Percentiles rank a stretch among this genome's conserved stretches.
Evolutionary conservation across 768 basidiomycete genomes (phyloP).

Genomic region (Boletus rubescentipes): DNA sequence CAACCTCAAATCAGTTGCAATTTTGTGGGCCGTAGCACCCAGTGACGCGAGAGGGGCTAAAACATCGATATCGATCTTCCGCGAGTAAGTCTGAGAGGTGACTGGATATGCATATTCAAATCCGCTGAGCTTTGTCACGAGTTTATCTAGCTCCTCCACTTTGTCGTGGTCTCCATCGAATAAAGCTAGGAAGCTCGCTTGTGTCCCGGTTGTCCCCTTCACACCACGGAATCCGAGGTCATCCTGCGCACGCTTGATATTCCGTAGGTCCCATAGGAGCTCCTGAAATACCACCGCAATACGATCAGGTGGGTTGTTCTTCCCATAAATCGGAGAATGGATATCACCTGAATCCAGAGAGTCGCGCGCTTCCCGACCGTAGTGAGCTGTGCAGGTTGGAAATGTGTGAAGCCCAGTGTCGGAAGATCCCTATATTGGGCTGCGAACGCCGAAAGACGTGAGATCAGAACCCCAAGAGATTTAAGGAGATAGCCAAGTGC

Average conservation of each 20-base stretch:
- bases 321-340: background rate
- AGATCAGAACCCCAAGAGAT: constrained; percentile 89
- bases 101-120: constrained; percentile 96
- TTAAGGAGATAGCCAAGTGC: constrained; percentile 81
- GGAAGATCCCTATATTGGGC: constrained; percentile 84
- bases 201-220: constrained; percentile 99
- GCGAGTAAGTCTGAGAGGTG: constrained; percentile 97
- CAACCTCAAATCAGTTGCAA: constrained; percentile 92
- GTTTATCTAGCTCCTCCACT: constrained; percentile 85
- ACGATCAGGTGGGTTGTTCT: background rate
- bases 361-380: constrained; percentile 98
- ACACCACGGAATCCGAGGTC: constrained; percentile 97
- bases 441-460: constrained; percentile 83
- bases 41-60: constrained; percentile 85
- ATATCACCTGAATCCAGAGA: constrained; percentile 85
- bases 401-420: constrained; percentile 97
- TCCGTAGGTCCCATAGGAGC: constrained; percentile 93
- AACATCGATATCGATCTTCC: constrained; percentile 95
- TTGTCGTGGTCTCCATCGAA: constrained; percentile 97
- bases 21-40: constrained; percentile 96
- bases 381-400: constrained; percentile 97
- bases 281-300: constrained; percentile 49
- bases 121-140: constrained; percentile 88
- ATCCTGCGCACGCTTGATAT: constrained; percentile 83
- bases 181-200: constrained; percentile 90